A percentile compares a stretch with the other conserved stretches of the same genome.
Evolutionary conservation across 2,329 filamentous ascomycete genomes (phyloP).

Genomic region (Ciborinia camelliae): DNA sequence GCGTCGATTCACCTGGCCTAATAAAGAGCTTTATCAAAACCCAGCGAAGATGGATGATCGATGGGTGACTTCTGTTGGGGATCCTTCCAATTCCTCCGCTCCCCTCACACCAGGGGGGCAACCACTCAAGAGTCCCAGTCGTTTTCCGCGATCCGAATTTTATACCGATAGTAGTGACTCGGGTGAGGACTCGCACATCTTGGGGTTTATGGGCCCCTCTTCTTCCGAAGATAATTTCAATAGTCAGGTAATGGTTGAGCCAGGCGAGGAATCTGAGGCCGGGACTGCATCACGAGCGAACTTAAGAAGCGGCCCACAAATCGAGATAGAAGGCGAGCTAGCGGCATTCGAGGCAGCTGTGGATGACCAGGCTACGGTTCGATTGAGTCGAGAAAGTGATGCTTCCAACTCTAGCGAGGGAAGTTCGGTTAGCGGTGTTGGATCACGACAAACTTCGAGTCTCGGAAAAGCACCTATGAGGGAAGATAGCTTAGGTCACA

Average conservation of each 20-base stretch:
- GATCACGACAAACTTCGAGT: conserved; percentile 1
- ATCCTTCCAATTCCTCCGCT: conserved; percentile 1
- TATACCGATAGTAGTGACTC: conserved; percentile 18
- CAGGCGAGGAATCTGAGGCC: conserved; percentile 11
- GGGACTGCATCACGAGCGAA: background rate
- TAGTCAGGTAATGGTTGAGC: conserved; percentile 15
- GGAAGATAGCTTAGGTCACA: conserved; percentile 9
- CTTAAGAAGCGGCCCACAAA: background rate
- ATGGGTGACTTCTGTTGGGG: conserved; percentile 1
- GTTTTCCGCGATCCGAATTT: conserved; percentile 16
- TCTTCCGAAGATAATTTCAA: conserved; percentile 20
- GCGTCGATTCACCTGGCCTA: background rate
- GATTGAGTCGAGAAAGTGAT: conserved; percentile 13
- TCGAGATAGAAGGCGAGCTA: conserved; percentile 1
- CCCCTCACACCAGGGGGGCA: background rate
- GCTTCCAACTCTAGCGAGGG: background rate
- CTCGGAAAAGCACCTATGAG: conserved; percentile 18
- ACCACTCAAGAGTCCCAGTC: conserved; percentile 15
- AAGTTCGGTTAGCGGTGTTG: background rate
- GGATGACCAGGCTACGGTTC: conserved; percentile 17
- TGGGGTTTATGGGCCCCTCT: conserved; percentile 16
- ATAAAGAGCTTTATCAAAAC: background rate
- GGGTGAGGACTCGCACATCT: conserved; percentile 17
- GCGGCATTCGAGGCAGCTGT: background rate
- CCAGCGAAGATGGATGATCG: conserved; percentile 7